phyloP scores from a whole-genome alignment of 768 basidiomycete genomes.

The Boletellus sp. region DNA sequence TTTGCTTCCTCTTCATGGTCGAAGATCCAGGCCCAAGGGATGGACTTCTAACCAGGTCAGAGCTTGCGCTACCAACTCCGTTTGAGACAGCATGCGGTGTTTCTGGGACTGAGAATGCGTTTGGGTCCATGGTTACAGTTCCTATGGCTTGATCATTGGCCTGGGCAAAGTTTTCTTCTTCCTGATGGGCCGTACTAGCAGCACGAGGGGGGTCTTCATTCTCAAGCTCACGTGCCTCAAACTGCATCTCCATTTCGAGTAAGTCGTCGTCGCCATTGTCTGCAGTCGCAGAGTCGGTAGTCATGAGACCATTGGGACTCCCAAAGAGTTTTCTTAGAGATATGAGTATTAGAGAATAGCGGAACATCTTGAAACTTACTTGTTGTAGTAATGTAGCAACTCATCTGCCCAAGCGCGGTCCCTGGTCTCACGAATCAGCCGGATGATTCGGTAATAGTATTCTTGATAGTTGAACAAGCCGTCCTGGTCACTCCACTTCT shows the following conservation, averaged over 20 bases:
- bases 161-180: too few species aligned
- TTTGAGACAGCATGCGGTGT: too few species aligned
- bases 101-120: too few species aligned
- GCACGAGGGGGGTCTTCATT: not conserved
- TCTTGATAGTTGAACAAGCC: not conserved
- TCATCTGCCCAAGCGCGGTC: not conserved
- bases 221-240: not conserved
- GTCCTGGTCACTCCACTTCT: constrained; percentile 1
- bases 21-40: not conserved
- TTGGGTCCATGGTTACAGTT: too few species aligned
- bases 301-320: not conserved
- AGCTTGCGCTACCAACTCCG: too few species aligned
- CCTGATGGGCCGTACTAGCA: too few species aligned
- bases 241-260: not conserved
- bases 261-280: not conserved
- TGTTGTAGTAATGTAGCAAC: not conserved
- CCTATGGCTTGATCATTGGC: too few species aligned
- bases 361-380: not conserved
- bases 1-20: not conserved
- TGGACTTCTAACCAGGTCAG: not conserved
- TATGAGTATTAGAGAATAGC: too few species aligned
- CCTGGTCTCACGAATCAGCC: not conserved
- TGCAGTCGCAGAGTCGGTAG: not conserved
- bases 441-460: not conserved
- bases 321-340: not conserved